Evolutionary conservation across 2,329 filamentous ascomycete species (phyloP).

Genomic region (Plectosphaerella sp.): DNA sequence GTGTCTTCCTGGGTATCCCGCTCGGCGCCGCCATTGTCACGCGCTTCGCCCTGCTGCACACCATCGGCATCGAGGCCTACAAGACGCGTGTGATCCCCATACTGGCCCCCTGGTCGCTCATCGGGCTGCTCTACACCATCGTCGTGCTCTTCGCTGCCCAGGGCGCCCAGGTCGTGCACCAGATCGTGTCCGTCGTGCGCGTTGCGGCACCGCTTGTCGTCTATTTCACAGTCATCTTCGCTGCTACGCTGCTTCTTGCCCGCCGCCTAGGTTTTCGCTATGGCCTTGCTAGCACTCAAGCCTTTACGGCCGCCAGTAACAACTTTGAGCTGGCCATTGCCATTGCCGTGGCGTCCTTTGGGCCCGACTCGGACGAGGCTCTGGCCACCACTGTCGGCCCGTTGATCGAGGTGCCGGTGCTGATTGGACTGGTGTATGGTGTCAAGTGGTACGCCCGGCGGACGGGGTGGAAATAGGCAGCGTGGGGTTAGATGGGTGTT

Average conservation of each 20-base stretch:
- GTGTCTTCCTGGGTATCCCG: constrained; percentile 73
- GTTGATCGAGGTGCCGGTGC: constrained; percentile 71
- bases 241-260: constrained; percentile 54
- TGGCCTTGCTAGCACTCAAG: constrained; percentile 62
- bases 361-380: constrained; percentile 66
- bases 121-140: constrained; percentile 76
- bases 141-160: constrained; percentile 73
- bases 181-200: constrained; percentile 70
- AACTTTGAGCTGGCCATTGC: constrained; percentile 83
- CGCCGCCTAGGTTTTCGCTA: constrained; percentile 64
- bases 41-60: constrained; percentile 48
- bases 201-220: constrained; percentile 70
- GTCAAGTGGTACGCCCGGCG: constrained; percentile 38
- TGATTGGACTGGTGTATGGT: constrained; percentile 67
- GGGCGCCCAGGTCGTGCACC: constrained; percentile 64
- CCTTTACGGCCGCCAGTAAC: constrained; percentile 77
- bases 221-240: constrained; percentile 70
- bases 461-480: neutral
- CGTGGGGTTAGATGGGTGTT: no score
- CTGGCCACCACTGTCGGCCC: constrained; percentile 73
- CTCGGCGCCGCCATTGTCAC: constrained; percentile 68
- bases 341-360: constrained; percentile 71
- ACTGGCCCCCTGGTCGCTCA: constrained; percentile 63
- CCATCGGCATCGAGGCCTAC: constrained; percentile 55
- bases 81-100: constrained; percentile 60